Evolutionary conservation across 2,329 filamentous ascomycete species (phyloP).

Genomic region (Colletotrichum karsti): DNA sequence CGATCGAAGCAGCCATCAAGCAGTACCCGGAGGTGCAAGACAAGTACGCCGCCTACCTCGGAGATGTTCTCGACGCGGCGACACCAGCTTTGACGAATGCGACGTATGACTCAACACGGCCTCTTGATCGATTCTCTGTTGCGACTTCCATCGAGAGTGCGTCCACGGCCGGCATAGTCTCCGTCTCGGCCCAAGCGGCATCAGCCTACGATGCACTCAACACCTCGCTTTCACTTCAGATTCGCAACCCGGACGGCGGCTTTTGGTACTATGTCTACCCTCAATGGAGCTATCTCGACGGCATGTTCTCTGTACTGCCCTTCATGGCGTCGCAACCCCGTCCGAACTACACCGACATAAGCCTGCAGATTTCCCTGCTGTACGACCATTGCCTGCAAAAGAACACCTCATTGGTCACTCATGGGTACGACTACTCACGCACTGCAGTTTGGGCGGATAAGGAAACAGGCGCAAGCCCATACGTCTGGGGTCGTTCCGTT

Average conservation of each 20-base stretch:
- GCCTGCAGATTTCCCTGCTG: constrained; percentile 31
- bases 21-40: constrained; percentile 26
- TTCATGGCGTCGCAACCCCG: constrained; percentile 39
- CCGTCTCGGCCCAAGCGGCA: constrained; percentile 1
- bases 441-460: constrained; percentile 27
- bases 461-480: constrained; percentile 28
- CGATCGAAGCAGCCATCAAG: constrained; percentile 26
- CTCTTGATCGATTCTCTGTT: constrained; percentile 35
- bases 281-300: constrained; percentile 62
- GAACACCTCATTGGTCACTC: constrained; percentile 18
- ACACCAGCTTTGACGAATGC: constrained; percentile 25
- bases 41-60: constrained; percentile 25
- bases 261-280: constrained; percentile 53
- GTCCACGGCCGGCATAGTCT: neutral
- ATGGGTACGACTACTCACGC: constrained; percentile 30
- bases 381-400: constrained; percentile 23
- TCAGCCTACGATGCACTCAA: constrained; percentile 30
- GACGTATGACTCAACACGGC: constrained; percentile 22
- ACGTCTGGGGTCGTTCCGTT: constrained; percentile 28
- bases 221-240: constrained; percentile 32
- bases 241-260: constrained; percentile 42
- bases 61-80: constrained; percentile 26
- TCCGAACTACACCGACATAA: constrained; percentile 32
- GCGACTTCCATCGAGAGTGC: constrained; percentile 28
- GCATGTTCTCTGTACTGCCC: constrained; percentile 58